Evolutionary conservation across 768 basidiomycete genomes (phyloP).

Genomic region (Agrocybe praecox): DNA sequence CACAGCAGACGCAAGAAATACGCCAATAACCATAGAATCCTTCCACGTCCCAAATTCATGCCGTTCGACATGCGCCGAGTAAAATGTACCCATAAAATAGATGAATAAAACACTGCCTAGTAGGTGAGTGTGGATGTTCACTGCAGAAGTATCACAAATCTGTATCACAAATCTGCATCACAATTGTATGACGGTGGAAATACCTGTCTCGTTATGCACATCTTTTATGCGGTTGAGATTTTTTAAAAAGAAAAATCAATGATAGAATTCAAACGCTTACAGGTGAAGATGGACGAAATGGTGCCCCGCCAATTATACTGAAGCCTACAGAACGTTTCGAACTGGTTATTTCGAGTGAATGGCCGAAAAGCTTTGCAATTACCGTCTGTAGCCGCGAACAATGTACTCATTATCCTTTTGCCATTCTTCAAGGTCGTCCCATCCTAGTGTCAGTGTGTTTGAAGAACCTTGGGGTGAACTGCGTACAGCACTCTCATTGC

Average conservation of each 20-base stretch:
- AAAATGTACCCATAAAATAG: conserved; percentile 56
- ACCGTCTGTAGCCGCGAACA: conserved; percentile 70
- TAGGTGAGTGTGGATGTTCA: conserved; percentile 87
- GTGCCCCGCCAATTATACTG: conserved; percentile 67
- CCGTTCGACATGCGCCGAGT: conserved; percentile 47
- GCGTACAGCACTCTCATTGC: too few species aligned
- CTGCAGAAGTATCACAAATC: conserved; percentile 35
- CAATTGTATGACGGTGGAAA: conserved; percentile 12
- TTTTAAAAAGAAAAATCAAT: conserved; percentile 9
- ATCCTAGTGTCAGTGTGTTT: conserved; percentile 37
- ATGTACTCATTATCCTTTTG: conserved; percentile 78
- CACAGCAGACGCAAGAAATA: conserved; percentile 74
- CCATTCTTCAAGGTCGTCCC: conserved; percentile 68
- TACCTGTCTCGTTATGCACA: conserved; percentile 80
- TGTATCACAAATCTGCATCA: conserved; percentile 17
- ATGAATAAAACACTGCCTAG: conserved; percentile 67
- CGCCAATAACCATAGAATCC: conserved; percentile 59
- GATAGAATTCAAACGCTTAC: conserved; percentile 40
- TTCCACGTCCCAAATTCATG: conserved; percentile 60
- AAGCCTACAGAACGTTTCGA: conserved; percentile 36
- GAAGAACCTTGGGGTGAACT: background rate
- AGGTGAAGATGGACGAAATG: conserved; percentile 62
- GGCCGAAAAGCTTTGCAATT: conserved; percentile 14
- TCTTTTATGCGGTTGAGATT: conserved; percentile 42
- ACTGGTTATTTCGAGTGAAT: background rate